Percentiles rank a stretch among this genome's conserved stretches.
Evolutionary conservation across 2,329 filamentous ascomycete genomes (phyloP).

Genomic region (Aspergillus texensis): DNA sequence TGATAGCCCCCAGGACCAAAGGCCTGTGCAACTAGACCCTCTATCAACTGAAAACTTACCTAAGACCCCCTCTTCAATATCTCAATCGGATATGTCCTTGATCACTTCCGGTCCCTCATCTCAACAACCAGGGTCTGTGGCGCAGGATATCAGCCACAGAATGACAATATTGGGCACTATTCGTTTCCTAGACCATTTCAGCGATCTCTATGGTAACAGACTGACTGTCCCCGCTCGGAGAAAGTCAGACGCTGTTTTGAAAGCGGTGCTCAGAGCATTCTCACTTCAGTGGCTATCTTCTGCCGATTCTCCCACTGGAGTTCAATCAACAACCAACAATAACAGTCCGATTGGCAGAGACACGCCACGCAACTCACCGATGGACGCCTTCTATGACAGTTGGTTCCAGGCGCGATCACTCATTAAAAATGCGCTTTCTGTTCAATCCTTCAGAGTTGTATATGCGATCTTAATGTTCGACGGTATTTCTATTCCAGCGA

Average conservation of each 20-base stretch:
- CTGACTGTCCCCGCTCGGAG: conserved; percentile 12
- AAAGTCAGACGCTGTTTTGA: conserved; percentile 23
- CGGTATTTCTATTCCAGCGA: conserved; percentile 22
- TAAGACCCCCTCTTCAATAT: not conserved
- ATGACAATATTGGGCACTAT: conserved; percentile 17
- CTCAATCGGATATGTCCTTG: not conserved
- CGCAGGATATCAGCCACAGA: no score
- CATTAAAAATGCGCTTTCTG: conserved; percentile 9
- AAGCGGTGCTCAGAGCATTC: conserved; percentile 22
- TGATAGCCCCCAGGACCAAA: not conserved
- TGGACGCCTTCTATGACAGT: conserved; percentile 20
- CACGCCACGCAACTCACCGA: not conserved
- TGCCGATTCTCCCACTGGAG: not conserved
- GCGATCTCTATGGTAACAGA: conserved; percentile 25
- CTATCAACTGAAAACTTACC: not conserved
- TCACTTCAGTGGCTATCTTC: conserved; percentile 24
- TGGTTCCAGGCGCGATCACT: conserved; percentile 20
- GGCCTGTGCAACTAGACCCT: not conserved
- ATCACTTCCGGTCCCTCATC: not conserved
- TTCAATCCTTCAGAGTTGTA: conserved; percentile 25
- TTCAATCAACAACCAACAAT: not conserved
- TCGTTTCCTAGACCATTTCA: conserved; percentile 29
- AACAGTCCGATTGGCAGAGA: not conserved
- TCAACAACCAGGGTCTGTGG: not conserved
- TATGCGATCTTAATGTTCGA: conserved; percentile 26